phyloP scores from a whole-genome alignment of 2,329 filamentous ascomycete species.

The Ceratocystis diversiconidia region DNA sequence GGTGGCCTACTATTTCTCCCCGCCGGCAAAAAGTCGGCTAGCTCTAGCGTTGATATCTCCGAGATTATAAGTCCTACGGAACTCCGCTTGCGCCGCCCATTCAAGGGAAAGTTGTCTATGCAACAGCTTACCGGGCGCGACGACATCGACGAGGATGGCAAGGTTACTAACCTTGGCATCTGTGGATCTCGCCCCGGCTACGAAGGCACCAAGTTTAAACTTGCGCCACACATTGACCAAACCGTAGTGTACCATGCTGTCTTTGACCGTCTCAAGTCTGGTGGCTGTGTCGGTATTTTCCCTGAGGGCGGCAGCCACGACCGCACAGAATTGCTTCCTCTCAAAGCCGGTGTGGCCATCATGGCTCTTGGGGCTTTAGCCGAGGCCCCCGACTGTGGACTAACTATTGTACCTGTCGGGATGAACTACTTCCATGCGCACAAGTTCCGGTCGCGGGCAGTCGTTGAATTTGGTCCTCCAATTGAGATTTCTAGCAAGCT shows the following conservation, averaged over 20 bases:
- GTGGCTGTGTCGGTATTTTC: constrained; percentile 91
- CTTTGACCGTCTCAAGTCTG: constrained; percentile 64
- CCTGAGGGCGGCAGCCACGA: constrained; percentile 95
- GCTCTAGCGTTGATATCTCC: constrained; percentile 70
- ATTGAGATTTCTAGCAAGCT: constrained; percentile 72
- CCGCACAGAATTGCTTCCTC: constrained; percentile 73
- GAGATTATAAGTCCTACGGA: constrained; percentile 70
- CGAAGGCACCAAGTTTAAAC: constrained; percentile 67
- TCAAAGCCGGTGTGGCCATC: constrained; percentile 94
- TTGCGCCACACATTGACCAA: constrained; percentile 88
- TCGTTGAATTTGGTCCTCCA: constrained; percentile 85
- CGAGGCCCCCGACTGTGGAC: constrained; percentile 68
- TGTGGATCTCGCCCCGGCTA: constrained; percentile 47
- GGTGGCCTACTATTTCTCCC: constrained; percentile 81
- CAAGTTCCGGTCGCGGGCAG: constrained; percentile 91
- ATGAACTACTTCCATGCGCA: constrained; percentile 99
- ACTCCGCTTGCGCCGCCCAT: constrained; percentile 72
- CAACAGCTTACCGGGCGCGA: constrained; percentile 69
- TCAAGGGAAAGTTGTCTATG: constrained; percentile 62
- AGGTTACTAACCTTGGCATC: constrained; percentile 41
- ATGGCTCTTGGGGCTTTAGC: constrained; percentile 90
- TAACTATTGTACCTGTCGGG: constrained; percentile 90
- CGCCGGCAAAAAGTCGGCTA: constrained; percentile 59
- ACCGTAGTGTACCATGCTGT: constrained; percentile 87
- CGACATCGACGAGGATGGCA: constrained; percentile 53